Evolutionary conservation across 2,329 filamentous ascomycete species (phyloP), one percentile per base, ranked within the genome.

Genomic region (Penicillium sp.): DNA sequence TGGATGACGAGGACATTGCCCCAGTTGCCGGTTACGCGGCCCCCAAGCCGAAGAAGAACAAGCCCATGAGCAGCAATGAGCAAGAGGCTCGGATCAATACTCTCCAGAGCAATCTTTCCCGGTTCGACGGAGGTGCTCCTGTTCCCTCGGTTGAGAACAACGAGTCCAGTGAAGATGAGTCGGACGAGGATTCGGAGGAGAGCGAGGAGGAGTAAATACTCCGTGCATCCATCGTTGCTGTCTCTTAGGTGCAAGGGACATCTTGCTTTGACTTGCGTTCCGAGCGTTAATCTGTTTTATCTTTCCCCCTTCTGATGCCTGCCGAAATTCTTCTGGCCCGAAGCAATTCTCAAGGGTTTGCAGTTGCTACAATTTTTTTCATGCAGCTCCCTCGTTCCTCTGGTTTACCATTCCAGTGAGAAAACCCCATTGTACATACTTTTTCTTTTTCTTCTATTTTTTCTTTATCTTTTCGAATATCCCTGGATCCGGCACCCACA

Each of bases 31-130:
- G 74, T 19, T 69, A 50, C 21, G 48, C 73, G 3, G 69, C 73
- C 19, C 65, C 76, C 3, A 80, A 79, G 63, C 72, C 75, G 2
- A 81, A 81, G 70, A 81, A 81, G 68, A 80, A 79, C 64, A 81
- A 81, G 67, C 78, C 79, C 1, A 81, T 81, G 79, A 80, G 76
- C 69, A 81, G 80, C 63, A 74, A 73, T 49, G 78, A 81, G 61
- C 79, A 81, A 64, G 79, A 81, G 60, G 77, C 76, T 35, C 77
- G 79, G 60, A 81, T 81, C 59, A 78, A 78, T 50, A 77, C 78
- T 64, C 71, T 81, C 31, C 72, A 78, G 61, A 77, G 74, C 61
- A 79, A 76, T 45, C 70, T 81, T 19, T 78, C 76, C 31, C 75
- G 76, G 24, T 81, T 79, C 68, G 74, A 76, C 29, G 74, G 71